phyloP scores from a whole-genome alignment of 2,329 filamentous ascomycete genomes.

The Aspergillus ustus region DNA sequence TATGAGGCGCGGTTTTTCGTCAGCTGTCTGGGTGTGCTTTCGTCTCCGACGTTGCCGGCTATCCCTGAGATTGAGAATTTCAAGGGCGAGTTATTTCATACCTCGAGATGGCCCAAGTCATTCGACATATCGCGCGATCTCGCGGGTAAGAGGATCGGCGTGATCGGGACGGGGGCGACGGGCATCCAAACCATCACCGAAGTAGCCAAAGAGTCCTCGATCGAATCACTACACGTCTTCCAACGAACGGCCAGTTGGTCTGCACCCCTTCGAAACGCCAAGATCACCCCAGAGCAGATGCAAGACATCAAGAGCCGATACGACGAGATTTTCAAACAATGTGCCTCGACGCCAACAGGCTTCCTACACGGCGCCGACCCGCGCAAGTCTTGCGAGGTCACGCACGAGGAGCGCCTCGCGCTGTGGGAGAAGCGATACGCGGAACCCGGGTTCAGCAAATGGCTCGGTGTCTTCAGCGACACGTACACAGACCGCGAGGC shows the following conservation, averaged over 20 bases:
- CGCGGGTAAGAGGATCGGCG: slow-evolving; percentile 52
- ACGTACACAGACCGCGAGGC: slow-evolving; percentile 52
- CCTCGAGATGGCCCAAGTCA: slow-evolving; percentile 60
- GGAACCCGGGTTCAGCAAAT: slow-evolving; percentile 60
- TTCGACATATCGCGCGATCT: slow-evolving; percentile 43
- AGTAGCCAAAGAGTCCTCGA: slow-evolving; percentile 55
- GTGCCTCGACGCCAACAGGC: slow-evolving; percentile 61
- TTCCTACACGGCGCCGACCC: slow-evolving; percentile 62
- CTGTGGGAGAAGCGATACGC: slow-evolving; percentile 57
- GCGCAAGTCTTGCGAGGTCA: slow-evolving; percentile 61
- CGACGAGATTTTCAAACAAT: slow-evolving; percentile 56
- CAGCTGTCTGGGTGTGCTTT: slow-evolving; percentile 52
- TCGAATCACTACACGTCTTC: slow-evolving; percentile 61
- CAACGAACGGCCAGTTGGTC: slow-evolving; percentile 70
- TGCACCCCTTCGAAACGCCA: slow-evolving; percentile 57
- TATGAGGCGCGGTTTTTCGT: slow-evolving; percentile 52
- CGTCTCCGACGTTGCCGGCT: slow-evolving; percentile 49
- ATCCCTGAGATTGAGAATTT: slow-evolving; percentile 49
- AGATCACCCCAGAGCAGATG: slow-evolving; percentile 1
- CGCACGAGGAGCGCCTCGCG: slow-evolving; percentile 54
- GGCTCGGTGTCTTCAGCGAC: slow-evolving; percentile 61
- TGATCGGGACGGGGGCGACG: slow-evolving; percentile 62
- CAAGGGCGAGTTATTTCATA: slow-evolving; percentile 59
- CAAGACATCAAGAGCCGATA: slow-evolving; percentile 35
- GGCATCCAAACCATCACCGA: slow-evolving; percentile 64